Base-by-base conservation (phyloP, 139 green algal genomes). In the Dunaliella primolecta region DNA sequence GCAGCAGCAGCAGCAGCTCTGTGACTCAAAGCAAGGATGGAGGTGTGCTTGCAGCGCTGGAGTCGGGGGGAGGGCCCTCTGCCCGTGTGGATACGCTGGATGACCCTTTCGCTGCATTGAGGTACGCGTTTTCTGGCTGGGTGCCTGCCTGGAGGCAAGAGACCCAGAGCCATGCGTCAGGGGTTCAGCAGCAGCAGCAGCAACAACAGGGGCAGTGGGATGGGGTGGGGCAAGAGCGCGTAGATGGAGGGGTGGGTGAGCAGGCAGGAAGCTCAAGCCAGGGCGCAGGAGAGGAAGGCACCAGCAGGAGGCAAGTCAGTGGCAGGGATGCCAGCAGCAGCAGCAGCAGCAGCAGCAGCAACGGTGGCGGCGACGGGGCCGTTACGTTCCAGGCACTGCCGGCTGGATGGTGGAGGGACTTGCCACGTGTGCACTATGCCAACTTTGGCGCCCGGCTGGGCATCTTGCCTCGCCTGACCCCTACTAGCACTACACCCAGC, bases 401-500 rank as follows among this genome's bases (percentile, higher is more conserved):
- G 30, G 3, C 36, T 24, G 78, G 78, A 3, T 88, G 87, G 87
- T 90, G 87, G 87, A 76, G 78, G 77, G 34, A 27, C 38, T 24
- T 87, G n/a, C 27, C 32, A 2, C 32, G 56, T 0, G 33, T 90
- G 83, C 83, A 90, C 81, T 90, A 90, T 84, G 80, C 86, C 81
- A 88, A 85, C 72, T 90, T 87, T 64, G 87, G 87, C 0, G 71
- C 81, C 3, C 56, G 83, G 46, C 88, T 85, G 75, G 87, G 87
- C 36, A 71, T 90, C 24, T 81, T 90, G 27, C 87, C 87, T 30
- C 82, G 71, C 11, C 27, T 88, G 1, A 34, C 81, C 2, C 80
- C 36, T 7, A 2, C 3, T 21, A 76, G 80, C 38, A n/a, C n/a
- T n/a, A n/a, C n/a, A n/a, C n/a, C n/a, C n/a, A n/a, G n/a, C n/a